Evolutionary conservation across 2,329 filamentous ascomycete genomes (phyloP), one percentile per base, ranked within the genome.

Genomic region (Coleophoma crateriformis): DNA sequence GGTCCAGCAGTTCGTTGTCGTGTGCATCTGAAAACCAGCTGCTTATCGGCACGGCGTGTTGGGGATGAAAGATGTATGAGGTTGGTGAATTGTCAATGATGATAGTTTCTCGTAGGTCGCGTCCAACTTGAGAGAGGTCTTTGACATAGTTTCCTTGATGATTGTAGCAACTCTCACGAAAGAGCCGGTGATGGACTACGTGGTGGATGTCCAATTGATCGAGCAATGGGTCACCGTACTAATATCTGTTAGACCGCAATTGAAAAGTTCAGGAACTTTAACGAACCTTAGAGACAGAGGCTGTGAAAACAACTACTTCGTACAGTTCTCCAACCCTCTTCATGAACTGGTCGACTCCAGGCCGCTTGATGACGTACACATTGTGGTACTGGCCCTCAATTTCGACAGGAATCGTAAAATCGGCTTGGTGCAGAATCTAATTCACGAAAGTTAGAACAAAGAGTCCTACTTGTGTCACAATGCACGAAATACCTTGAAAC

Each of bases 11-110:
- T 77, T 99, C 94, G 71, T 99, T 99, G 74, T 99, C 94, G 71
- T 99, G 94, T 54, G 94, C 94, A 72, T 99, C 94, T 58, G 91
- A 96, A 74, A 99, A 99, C 94, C 94, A 99, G 77, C 92, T 97
- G 80, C 91, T 96, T 73, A 99, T 99, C 22, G 94, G 94, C 45
- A 99, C 92, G 53, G 94, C 94, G 68, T 99, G 94, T 74, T 99
- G 92, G 20, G 94, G 94, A 67, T 99, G 94, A 79, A 99, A 99
- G 63, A 99, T 97, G 75, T 99, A 99, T 12, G 92, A 97, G 4
- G 94, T 99, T 2, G 94, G 94, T 43, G 94, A 97, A 72, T 99
- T 99, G 75, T 99, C 94, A 64, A 99, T 99, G 68, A 99, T 99
- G 67, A 99, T 99, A 17, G 92, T 99, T 66, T 99, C 92, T 69